phyloP scores from a whole-genome alignment of 306 rosid species.

The Begonia fuchsioides region DNA sequence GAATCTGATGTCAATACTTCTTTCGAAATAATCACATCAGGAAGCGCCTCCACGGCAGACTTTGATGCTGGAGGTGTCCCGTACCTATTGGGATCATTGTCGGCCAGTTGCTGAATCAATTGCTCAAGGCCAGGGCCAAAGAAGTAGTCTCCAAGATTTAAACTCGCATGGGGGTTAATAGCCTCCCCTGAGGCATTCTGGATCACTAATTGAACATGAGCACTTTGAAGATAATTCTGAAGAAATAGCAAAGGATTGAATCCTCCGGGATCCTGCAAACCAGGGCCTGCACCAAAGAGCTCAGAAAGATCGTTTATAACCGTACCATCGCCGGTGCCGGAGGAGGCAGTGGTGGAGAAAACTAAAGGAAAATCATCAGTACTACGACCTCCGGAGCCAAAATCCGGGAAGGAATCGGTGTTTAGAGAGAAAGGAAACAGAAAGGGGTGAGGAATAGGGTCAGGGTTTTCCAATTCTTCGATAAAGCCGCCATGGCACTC shows the following conservation, averaged over 20 bases:
- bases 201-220: constrained; percentile 64
- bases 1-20: constrained; percentile 57
- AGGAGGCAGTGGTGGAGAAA: constrained; percentile 18
- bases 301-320: constrained; percentile 42
- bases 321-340: constrained; percentile 13
- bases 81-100: constrained; percentile 76
- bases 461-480: too few relatives aligned
- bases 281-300: constrained; percentile 31
- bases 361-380: constrained; percentile 25
- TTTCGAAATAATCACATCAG: constrained; percentile 34
- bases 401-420: constrained; percentile 19
- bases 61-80: constrained; percentile 87
- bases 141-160: constrained; percentile 74
- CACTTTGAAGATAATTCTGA: constrained; percentile 59
- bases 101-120: constrained; percentile 85
- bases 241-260: constrained; percentile 59
- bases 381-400: constrained; percentile 10
- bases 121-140: constrained; percentile 92
- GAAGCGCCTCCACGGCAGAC: constrained; percentile 45
- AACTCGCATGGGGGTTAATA: constrained; percentile 32
- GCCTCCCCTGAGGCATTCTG: constrained; percentile 40
- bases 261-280: constrained; percentile 35
- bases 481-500: too few relatives aligned
- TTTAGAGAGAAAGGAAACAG: constrained; percentile 4
- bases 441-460: background rate